Evolutionary conservation across 2,329 filamentous ascomycete genomes (phyloP).

Genomic region (Nannizziopsis arthrosporioides): DNA sequence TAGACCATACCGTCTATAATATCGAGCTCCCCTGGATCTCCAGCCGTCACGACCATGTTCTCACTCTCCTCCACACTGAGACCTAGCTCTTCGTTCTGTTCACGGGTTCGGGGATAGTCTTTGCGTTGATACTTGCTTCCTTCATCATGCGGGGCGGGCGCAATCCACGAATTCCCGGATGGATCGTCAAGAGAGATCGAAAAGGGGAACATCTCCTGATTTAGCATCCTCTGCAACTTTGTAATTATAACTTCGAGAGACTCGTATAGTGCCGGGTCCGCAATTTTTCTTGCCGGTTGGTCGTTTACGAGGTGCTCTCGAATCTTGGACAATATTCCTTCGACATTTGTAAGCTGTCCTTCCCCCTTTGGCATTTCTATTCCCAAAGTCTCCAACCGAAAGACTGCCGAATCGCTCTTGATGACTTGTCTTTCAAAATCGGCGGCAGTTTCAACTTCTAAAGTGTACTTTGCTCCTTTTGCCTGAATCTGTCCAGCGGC

Average conservation of each 20-base stretch:
- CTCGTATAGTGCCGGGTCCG: constrained; percentile 63
- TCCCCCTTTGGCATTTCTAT: constrained; percentile 85
- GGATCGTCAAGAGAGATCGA: constrained; percentile 79
- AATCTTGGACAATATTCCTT: constrained; percentile 70
- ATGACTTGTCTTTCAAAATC: constrained; percentile 83
- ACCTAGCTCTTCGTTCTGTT: constrained; percentile 78
- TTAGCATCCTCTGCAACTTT: constrained; percentile 64
- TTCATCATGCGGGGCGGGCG: constrained; percentile 61
- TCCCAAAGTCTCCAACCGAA: constrained; percentile 83
- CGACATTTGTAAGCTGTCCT: constrained; percentile 85
- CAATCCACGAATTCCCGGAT: constrained; percentile 92
- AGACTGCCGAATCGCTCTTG: constrained; percentile 76
- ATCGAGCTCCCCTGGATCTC: constrained; percentile 56
- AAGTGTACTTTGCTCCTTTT: constrained; percentile 70
- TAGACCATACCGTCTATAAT: constrained; percentile 90
- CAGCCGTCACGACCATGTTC: constrained; percentile 33
- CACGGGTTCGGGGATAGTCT: constrained; percentile 69
- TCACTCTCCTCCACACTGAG: constrained; percentile 42
- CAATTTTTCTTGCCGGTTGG: constrained; percentile 68
- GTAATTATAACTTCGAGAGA: constrained; percentile 68
- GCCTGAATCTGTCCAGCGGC: constrained; percentile 85
- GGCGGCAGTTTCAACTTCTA: constrained; percentile 58
- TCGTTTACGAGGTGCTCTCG: constrained; percentile 69
- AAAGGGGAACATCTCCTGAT: constrained; percentile 72
- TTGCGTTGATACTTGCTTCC: constrained; percentile 83